Base-by-base conservation (phyloP, 2,329 filamentous ascomycete species). In the Didymella arachidicola region DNA sequence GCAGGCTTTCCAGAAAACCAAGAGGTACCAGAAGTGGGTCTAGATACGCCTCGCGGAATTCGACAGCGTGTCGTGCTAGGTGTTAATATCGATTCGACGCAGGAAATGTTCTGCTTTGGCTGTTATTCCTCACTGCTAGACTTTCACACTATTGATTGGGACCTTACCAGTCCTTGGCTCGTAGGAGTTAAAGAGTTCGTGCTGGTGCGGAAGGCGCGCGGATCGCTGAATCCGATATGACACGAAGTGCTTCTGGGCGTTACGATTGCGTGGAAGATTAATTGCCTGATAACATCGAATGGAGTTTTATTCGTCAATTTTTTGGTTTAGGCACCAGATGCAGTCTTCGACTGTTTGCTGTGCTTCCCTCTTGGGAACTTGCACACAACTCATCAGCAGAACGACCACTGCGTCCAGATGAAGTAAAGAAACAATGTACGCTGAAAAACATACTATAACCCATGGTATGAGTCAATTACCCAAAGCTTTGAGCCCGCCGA, bases 1-100 rank as follows among this genome's bases (percentile, higher is more conserved):
- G 62, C 41, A 62, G 27, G 58, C 57, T 18, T 70, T 68, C 53
- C 51, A 62, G 57, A 58, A 62, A 62, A 66, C 61, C 16, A 58
- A 66, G 60, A 63, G 66, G 50, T 69, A 66, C 45, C 66, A 69
- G 45, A 62, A 27, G 29, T 68, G 62, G 65, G 64, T 67, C 8
- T 68, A 64, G 34, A 41, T 5, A 39, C 10, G 18, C 5, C 8
- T 39, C 7, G n/a, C 22, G 36, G 6, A 2, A n/a, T 4, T 19
- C 10, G 8, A 7, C 5, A n/a, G 18, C 8, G 22, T 18, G 18
- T 19, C 18, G 16, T 38, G 4, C 6, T 19, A 38, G 36, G 11
- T 19, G 7, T 5, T 6, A 34, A 34, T 34, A n/a, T 1, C 12
- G 3, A 22, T 22, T 22, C 22, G 22, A 22, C 22, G 22, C 22